phyloP scores from a whole-genome alignment of 305 asterid genomes.

The Salvia sclarea region DNA sequence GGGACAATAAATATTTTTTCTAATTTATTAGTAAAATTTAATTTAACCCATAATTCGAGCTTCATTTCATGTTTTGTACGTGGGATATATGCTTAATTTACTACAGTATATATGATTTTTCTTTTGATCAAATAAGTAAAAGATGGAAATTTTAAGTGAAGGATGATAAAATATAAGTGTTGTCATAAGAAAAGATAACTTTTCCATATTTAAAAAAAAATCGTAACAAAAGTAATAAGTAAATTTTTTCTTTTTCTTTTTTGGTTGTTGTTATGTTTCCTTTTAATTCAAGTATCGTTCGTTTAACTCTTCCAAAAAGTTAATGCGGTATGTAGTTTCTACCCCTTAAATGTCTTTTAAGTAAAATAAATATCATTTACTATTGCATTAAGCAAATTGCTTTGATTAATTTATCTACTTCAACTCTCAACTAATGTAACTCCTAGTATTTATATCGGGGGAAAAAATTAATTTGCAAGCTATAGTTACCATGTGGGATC shows the following conservation, averaged over 20 bases:
- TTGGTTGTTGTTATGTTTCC: background rate
- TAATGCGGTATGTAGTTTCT: background rate
- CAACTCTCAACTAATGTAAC: background rate
- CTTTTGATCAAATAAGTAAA: too few relatives aligned
- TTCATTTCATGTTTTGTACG: background rate
- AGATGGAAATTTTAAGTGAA: too few relatives aligned
- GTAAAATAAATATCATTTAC: slow-evolving; percentile 23
- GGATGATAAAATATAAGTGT: too few relatives aligned
- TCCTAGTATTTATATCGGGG: background rate
- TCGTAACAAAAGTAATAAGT: too few relatives aligned
- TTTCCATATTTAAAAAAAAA: too few relatives aligned
- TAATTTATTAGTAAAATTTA: too few relatives aligned
- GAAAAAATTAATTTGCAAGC: background rate
- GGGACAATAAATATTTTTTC: background rate
- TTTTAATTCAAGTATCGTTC: slow-evolving; percentile 1
- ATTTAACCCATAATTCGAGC: background rate
- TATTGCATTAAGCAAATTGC: background rate
- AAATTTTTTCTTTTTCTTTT: too few relatives aligned
- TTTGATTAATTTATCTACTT: background rate
- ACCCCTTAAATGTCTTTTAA: slow-evolving; percentile 6
- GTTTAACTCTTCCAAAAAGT: background rate
- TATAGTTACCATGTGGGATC: background rate
- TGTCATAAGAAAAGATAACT: background rate
- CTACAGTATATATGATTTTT: too few relatives aligned
- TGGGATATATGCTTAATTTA: too few relatives aligned